A percentile compares a stretch with the other conserved stretches of the same genome.
Conservation (phyloP, 768 basidiomycete genomes). For the Suillus clintonianus region DNA sequence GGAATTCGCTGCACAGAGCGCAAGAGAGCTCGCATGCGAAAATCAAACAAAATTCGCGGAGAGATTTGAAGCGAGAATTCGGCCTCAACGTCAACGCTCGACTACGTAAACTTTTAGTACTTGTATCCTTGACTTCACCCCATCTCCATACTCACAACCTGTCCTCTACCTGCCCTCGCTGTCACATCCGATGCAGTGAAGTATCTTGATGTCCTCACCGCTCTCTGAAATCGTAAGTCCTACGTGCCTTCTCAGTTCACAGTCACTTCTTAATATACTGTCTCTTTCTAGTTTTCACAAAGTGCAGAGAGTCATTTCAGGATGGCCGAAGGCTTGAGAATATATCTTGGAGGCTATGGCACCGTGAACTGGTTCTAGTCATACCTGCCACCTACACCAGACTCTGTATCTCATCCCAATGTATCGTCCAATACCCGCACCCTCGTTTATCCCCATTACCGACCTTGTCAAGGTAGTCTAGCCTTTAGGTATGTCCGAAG, state of each 20-base stretch:
- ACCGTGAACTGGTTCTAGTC: slow-evolving; percentile 54
- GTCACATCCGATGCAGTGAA: slow-evolving; percentile 66
- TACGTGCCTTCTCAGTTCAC: slow-evolving; percentile 6
- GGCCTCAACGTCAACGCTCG: slow-evolving; percentile 13
- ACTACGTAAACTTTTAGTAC: too few species aligned
- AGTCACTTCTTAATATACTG: slow-evolving; percentile 10
- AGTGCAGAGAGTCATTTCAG: slow-evolving; percentile 76
- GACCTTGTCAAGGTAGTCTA: slow-evolving; percentile 13
- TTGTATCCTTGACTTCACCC: slow-evolving; percentile 15
- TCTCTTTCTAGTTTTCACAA: slow-evolving; percentile 67
- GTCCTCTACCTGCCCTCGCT: slow-evolving; percentile 67
- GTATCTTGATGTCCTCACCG: slow-evolving; percentile 66
- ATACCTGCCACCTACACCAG: slow-evolving; percentile 30
- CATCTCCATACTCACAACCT: slow-evolving; percentile 45
- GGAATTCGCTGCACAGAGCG: slow-evolving; percentile 26
- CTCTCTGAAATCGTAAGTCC: slow-evolving; percentile 68
- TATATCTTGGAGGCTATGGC: slow-evolving; percentile 86
- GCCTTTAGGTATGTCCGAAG: slow-evolving; percentile 19
- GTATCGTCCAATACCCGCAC: slow-evolving; percentile 22
- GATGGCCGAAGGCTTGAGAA: slow-evolving; percentile 86
- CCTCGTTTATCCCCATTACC: slow-evolving; percentile 29
- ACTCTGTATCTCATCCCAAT: slow-evolving; percentile 21
- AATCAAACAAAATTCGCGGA: slow-evolving; percentile 6
- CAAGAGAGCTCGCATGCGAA: slow-evolving; percentile 28
- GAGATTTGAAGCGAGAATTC: slow-evolving; percentile 7